phyloP scores from a whole-genome alignment of 768 basidiomycete species.

The Lenzites betulinus region DNA sequence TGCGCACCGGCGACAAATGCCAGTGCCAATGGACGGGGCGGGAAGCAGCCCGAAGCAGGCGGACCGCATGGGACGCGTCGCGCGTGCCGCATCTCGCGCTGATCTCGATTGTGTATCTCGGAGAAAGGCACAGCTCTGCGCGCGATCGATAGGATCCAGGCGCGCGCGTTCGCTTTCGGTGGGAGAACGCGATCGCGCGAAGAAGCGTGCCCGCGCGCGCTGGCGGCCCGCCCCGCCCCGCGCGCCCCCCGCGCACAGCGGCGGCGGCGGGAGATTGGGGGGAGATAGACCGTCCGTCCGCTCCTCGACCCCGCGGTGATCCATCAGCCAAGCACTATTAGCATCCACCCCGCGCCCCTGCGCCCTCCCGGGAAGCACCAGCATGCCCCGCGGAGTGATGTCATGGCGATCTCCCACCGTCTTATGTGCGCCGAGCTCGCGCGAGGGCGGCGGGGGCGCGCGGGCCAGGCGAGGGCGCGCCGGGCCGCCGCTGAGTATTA shows the following conservation, averaged over 20 bases:
- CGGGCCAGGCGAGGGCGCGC: no score
- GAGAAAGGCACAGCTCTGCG: conserved; percentile 14
- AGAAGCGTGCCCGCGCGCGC: conserved; percentile 7
- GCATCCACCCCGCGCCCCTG: conserved; percentile 7
- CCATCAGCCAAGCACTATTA: conserved; percentile 10
- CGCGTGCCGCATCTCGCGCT: neutral
- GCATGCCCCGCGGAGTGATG: conserved; percentile 15
- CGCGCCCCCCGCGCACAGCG: conserved; percentile 5
- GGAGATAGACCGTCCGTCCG: conserved; percentile 21
- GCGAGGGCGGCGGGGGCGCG: no score
- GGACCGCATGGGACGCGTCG: conserved; percentile 20
- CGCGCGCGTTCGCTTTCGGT: conserved; percentile 10
- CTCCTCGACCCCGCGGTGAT: conserved; percentile 11
- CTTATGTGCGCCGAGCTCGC: conserved; percentile 18
- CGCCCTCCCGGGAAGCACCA: conserved; percentile 4
- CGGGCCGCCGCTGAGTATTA: no score
- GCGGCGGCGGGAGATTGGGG: conserved; percentile 19
- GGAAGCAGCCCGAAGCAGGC: conserved; percentile 17
- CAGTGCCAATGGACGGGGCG: conserved; percentile 10
- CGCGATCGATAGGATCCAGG: conserved; percentile 17
- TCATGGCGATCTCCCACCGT: conserved; percentile 19
- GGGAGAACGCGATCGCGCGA: conserved; percentile 13
- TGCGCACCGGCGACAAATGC: conserved; percentile 4
- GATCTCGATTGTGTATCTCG: conserved; percentile 18
- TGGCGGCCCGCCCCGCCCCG: neutral